Evolutionary conservation across 257 asterid genomes (phyloP).

Genomic region (Solanum chiquidenum): DNA sequence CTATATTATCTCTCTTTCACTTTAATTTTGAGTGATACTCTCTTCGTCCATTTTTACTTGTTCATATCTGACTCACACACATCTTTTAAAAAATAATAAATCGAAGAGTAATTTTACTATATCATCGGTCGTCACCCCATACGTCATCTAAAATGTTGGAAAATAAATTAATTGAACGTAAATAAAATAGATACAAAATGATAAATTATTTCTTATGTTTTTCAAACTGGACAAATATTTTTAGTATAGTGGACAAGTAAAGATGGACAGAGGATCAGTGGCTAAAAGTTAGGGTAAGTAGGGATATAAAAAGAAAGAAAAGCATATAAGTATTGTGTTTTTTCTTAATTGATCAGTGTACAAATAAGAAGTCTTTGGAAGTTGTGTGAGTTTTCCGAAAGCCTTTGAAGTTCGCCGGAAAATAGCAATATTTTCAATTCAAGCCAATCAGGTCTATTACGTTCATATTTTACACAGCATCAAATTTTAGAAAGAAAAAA

Average conservation of each 20-base stretch:
- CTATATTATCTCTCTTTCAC: constrained; percentile 12
- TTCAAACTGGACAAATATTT: background rate
- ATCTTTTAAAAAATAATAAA: background rate
- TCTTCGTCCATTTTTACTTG: background rate
- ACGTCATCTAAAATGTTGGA: no score
- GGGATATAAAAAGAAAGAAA: constrained; percentile 27
- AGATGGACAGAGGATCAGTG: no score
- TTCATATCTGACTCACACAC: background rate
- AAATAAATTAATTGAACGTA: no score
- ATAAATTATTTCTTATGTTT: no score
- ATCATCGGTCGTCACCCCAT: no score
- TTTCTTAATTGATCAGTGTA: background rate
- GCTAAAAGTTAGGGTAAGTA: background rate
- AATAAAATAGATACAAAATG: no score
- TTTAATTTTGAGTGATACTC: background rate
- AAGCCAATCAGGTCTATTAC: constrained; percentile 35
- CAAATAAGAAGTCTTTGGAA: constrained; percentile 26
- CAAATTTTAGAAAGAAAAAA: background rate
- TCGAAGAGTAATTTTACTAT: background rate
- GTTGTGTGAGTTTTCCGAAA: constrained; percentile 34
- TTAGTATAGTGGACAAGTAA: background rate
- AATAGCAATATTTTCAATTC: constrained; percentile 54
- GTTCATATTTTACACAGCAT: background rate
- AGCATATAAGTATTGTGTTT: background rate
- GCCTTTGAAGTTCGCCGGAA: constrained; percentile 36